Evolutionary conservation across 805 yeast genomes (phyloP).

Genomic region (Candida golubevii): DNA sequence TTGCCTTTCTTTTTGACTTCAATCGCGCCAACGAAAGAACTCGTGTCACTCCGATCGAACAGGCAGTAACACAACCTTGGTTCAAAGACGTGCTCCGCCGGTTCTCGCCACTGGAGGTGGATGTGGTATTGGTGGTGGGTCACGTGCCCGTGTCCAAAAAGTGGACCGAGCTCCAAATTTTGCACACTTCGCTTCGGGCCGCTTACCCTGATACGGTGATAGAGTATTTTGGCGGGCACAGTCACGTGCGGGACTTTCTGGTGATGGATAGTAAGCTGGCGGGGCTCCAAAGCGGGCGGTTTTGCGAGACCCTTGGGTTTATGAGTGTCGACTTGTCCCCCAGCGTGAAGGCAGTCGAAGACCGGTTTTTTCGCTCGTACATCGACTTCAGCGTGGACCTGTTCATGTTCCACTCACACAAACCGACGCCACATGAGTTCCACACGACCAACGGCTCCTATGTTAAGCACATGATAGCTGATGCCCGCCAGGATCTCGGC

Average conservation of each 20-base stretch:
- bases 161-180: conserved; percentile 49
- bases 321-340: conserved; percentile 46
- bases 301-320: conserved; percentile 93
- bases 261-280: conserved; percentile 61
- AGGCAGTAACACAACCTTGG: conserved; percentile 59
- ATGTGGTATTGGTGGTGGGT: conserved; percentile 67
- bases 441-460: conserved; percentile 51
- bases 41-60: conserved; percentile 57
- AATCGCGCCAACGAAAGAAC: conserved; percentile 53
- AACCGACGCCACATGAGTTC: conserved; percentile 31
- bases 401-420: conserved; percentile 58
- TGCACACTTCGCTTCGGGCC: conserved; percentile 50
- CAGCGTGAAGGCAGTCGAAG: conserved; percentile 9
- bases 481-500: conserved; percentile 44
- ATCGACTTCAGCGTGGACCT: conserved; percentile 78
- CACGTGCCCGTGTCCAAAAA: conserved; percentile 62
- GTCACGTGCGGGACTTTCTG: conserved; percentile 84
- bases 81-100: conserved; percentile 44
- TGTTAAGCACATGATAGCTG: conserved; percentile 42
- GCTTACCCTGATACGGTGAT: conserved; percentile 60
- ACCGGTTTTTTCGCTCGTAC: conserved; percentile 54
- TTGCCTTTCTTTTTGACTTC: conserved; percentile 82
- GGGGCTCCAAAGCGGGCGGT: conserved; percentile 89
- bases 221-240: conserved; percentile 92
- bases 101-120: conserved; percentile 42